These are phyloP conservation scores for Neofusicoccum laricinum DNA, from an alignment of 2,329 filamentous ascomycete species.

Conservation along the genomic window DNA sequence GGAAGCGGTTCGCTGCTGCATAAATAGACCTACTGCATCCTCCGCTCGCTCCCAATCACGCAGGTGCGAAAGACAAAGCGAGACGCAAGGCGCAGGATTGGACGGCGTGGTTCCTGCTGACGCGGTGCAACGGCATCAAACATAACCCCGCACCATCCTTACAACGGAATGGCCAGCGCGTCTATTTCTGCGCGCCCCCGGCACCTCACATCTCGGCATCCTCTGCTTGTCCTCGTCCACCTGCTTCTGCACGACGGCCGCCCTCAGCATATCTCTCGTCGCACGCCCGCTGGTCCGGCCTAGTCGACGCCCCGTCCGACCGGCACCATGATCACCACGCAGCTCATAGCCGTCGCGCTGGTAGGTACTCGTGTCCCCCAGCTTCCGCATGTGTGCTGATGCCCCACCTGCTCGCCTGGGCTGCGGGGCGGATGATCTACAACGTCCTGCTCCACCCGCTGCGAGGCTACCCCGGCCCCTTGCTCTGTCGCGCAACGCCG, in stretches of 20 bases:
- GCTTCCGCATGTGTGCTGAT: too few relatives aligned
- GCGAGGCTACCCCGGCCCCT: constrained; percentile 13
- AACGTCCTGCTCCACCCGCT: constrained; percentile 14
- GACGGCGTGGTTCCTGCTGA: not conserved
- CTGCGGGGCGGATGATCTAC: not conserved
- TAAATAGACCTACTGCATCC: too few relatives aligned
- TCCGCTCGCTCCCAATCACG: not conserved
- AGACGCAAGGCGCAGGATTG: not conserved
- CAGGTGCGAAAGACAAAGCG: not conserved
- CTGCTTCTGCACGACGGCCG: not conserved
- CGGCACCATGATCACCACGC: not conserved
- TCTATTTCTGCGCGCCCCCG: not conserved
- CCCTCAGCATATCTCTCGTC: not conserved
- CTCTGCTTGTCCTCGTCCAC: not conserved
- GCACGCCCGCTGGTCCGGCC: too few relatives aligned
- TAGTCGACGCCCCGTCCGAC: not conserved
- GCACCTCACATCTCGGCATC: not conserved
- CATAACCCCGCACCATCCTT: not conserved
- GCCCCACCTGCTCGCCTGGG: not conserved
- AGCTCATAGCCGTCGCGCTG: not conserved
- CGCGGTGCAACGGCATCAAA: not conserved
- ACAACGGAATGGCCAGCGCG: not conserved
- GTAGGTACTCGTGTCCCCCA: not conserved
- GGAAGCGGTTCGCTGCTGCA: too few relatives aligned
- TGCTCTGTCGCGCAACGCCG: constrained; percentile 33